A percentile compares a stretch with the other conserved stretches of the same genome.
These are phyloP conservation scores for Ceratocystis variospora DNA, from an alignment of 2,329 filamentous ascomycete species.

Conservation along the genomic window DNA sequence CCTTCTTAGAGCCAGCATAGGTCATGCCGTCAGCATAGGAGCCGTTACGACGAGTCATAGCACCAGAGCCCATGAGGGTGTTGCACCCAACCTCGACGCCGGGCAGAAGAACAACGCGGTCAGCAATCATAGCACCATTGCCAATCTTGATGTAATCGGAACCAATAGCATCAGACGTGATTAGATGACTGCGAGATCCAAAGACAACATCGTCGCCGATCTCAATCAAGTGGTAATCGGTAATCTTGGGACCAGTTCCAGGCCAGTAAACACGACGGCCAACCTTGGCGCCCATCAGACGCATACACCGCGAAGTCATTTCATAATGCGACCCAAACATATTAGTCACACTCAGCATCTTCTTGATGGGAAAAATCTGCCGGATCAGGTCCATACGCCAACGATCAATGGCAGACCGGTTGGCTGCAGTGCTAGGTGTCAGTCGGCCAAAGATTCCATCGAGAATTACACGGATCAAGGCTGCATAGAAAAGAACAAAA, in stretches of 20 bases:
- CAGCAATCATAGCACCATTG: constrained; percentile 42
- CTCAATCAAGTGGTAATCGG: constrained; percentile 41
- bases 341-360: constrained; percentile 35
- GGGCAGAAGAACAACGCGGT: constrained; percentile 39
- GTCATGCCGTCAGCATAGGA: constrained; percentile 33
- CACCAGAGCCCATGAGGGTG: constrained; percentile 40
- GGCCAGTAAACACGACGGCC: constrained; percentile 44
- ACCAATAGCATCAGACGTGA: constrained; percentile 39
- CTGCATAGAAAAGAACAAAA: constrained; percentile 32
- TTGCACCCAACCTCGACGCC: constrained; percentile 36
- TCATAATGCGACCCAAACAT: constrained; percentile 44
- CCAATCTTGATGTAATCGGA: constrained; percentile 35
- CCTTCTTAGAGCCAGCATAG: constrained; percentile 39
- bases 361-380: constrained; percentile 31
- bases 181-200: constrained; percentile 39
- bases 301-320: constrained; percentile 36
- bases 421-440: constrained; percentile 24
- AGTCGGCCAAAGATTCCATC: constrained; percentile 30
- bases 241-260: constrained; percentile 39
- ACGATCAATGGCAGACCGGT: constrained; percentile 28
- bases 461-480: constrained; percentile 30
- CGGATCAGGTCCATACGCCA: constrained; percentile 35
- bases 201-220: constrained; percentile 47
- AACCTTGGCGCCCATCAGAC: constrained; percentile 38
- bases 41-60: constrained; percentile 34